Base-by-base conservation (phyloP, 495 filamentous ascomycete species). In the Aspergillus panamensis region DNA sequence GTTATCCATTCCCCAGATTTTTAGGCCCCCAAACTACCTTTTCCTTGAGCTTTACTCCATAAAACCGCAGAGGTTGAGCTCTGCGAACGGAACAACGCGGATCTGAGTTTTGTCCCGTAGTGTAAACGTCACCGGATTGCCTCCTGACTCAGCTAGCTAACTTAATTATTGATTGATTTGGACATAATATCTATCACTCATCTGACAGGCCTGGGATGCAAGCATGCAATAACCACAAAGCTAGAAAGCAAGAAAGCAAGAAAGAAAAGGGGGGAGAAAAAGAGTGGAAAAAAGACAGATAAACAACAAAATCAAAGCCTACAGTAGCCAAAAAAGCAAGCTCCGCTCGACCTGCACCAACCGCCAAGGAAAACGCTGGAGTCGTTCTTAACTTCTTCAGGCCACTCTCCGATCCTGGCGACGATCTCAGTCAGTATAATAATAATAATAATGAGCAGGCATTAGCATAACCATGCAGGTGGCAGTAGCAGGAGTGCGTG, bases 121-220 rank as follows among this genome's bases (percentile, higher is more conserved):
- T 45, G 42, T 45, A 45, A 45, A 45, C 42, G 42, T 45, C 42
- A 45, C 42, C 42, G 42, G 25, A 16, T 45, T 19, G 42, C 42
- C 42, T 45, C 42, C 16, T 19, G 14, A 19, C 8, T 20, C n/a
- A 20, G 17, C 42, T 19, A 12, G 5, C 17, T n/a, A 45, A 21
- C n/a, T 45, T 10, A 45, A 45, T 45, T 45, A 45, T 45, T 45
- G 42, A 45, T 17, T 45, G 42, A 45, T 21, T 25, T 20, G 16
- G 17, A 16, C 42, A 45, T 17, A 6, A 45, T 40, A 14, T 13
- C 2, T 40, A 40, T 40, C 16, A 5, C 37, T 16, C 37, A 13
- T 40, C 16, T 5, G 2, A 25, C 25, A 25, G 25, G 25, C 2
- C 2, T 5, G 5, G 25, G 25, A 25, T 25, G 25, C 25, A 5